Conservation (phyloP, 2,329 filamentous ascomycete species). For the Nemania serpens region DNA sequence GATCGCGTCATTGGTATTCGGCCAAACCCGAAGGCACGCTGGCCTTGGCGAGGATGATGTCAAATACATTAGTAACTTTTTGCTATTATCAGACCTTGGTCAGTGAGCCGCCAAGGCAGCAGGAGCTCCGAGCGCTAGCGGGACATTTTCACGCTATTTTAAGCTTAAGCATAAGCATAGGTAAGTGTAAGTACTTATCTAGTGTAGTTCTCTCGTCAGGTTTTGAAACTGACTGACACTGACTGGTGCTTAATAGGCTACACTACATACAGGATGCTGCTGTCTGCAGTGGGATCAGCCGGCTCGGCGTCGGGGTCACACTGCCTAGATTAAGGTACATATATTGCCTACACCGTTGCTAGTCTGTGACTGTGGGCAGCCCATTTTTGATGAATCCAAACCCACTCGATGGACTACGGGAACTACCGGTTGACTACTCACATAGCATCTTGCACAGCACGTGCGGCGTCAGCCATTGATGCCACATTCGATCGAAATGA, state of each 20-base stretch:
- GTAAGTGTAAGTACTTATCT: too few relatives aligned
- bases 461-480: conserved; percentile 15
- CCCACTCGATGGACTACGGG: too few relatives aligned
- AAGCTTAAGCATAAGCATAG: conserved; percentile 28
- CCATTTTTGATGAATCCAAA: too few relatives aligned
- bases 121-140: conserved; percentile 1
- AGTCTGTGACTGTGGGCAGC: too few relatives aligned
- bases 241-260: too few relatives aligned
- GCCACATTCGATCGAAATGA: conserved; percentile 12
- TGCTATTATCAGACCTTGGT: conserved; percentile 1
- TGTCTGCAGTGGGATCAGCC: conserved; percentile 24
- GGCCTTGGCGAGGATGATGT: conserved; percentile 10
- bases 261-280: conserved; percentile 5
- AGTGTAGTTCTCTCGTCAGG: background rate
- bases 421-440: background rate
- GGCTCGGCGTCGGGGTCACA: conserved; percentile 19
- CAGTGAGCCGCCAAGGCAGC: conserved; percentile 20
- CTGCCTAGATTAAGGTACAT: background rate
- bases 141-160: conserved; percentile 24
- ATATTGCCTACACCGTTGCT: too few relatives aligned
- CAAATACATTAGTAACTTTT: conserved; percentile 27
- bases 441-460: conserved; percentile 11
- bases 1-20: background rate
- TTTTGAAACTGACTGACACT: background rate
- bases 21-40: conserved; percentile 11